phyloP scores from a whole-genome alignment of 306 rosid species.

The Cicer chorassanicum region DNA sequence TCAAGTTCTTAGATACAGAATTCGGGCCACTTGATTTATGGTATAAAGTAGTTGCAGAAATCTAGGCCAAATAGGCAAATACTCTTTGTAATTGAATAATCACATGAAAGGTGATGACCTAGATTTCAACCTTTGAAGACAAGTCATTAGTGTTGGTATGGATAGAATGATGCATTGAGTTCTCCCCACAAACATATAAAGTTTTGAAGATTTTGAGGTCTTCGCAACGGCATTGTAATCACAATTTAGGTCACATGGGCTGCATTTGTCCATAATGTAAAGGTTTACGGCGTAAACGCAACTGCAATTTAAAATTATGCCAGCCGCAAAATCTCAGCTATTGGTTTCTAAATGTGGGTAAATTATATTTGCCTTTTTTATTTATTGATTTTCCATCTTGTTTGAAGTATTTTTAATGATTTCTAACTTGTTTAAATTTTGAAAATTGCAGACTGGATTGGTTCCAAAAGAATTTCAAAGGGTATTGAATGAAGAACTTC shows the following conservation, averaged over 20 bases:
- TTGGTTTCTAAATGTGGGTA: conserved; percentile 52
- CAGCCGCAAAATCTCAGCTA: conserved; percentile 44
- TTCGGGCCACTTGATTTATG: conserved; percentile 36
- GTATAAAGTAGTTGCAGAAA: background rate
- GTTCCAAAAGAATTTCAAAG: conserved; percentile 46
- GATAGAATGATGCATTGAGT: conserved; percentile 29
- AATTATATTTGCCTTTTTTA: background rate
- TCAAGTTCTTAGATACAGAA: conserved; percentile 51
- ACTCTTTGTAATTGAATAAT: conserved; percentile 2
- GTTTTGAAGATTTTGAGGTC: no score
- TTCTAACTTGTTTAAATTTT: background rate
- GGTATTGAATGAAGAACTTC: conserved; percentile 47
- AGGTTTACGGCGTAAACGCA: no score
- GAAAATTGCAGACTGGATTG: conserved; percentile 46
- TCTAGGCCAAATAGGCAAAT: background rate
- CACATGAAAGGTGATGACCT: conserved; percentile 4
- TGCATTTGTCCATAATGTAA: no score
- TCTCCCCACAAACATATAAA: conserved; percentile 25
- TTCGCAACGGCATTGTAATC: no score
- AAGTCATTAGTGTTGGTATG: background rate
- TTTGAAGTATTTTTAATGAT: conserved; percentile 1
- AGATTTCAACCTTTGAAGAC: conserved; percentile 6
- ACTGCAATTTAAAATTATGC: no score
- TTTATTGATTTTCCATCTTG: background rate
- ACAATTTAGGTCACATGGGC: no score